Evolutionary conservation across 129 eudicot species (phyloP).

Genomic region (Flaveria robusta): DNA sequence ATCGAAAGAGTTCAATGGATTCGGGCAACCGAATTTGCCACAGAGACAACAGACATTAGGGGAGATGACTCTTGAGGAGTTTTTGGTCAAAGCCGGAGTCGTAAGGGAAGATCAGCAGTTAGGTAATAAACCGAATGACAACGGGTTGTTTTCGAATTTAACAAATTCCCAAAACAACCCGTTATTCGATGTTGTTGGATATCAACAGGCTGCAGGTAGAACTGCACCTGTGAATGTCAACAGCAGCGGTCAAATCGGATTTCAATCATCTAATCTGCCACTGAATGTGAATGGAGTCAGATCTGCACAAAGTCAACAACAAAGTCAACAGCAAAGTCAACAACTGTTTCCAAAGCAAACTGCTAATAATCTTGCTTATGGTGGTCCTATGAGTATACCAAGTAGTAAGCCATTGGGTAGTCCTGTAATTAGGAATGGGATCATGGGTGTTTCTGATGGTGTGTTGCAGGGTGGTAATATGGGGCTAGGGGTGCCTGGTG

Average conservation of each 20-base stretch:
- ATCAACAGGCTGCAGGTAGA: constrained; percentile 47
- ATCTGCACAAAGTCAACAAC: constrained; percentile 48
- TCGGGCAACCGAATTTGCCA: constrained; percentile 44
- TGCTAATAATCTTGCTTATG: constrained; percentile 45
- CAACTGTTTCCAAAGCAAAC: constrained; percentile 72
- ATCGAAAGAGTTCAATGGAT: constrained; percentile 52
- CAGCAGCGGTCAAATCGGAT: constrained; percentile 45
- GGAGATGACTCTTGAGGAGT: constrained; percentile 93
- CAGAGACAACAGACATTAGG: constrained; percentile 82
- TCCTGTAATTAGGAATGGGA: constrained; percentile 65
- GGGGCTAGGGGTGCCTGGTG: constrained; percentile 54
- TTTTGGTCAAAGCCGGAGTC: constrained; percentile 86
- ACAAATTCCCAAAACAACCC: constrained; percentile 43
- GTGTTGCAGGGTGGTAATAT: constrained; percentile 52
- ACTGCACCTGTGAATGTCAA: constrained; percentile 6
- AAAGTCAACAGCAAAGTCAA: constrained; percentile 47
- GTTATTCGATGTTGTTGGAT: constrained; percentile 46
- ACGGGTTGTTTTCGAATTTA: constrained; percentile 53
- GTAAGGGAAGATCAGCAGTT: constrained; percentile 72
- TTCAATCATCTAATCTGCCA: constrained; percentile 55
- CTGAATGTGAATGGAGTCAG: constrained; percentile 66
- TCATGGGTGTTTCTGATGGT: constrained; percentile 51
- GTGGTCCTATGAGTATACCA: constrained; percentile 56
- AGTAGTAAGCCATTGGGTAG: constrained; percentile 49
- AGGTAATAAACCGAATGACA: constrained; percentile 38